phyloP scores from a whole-genome alignment of 192 early-diverging fungal species.

The Entomortierella parvispora region DNA sequence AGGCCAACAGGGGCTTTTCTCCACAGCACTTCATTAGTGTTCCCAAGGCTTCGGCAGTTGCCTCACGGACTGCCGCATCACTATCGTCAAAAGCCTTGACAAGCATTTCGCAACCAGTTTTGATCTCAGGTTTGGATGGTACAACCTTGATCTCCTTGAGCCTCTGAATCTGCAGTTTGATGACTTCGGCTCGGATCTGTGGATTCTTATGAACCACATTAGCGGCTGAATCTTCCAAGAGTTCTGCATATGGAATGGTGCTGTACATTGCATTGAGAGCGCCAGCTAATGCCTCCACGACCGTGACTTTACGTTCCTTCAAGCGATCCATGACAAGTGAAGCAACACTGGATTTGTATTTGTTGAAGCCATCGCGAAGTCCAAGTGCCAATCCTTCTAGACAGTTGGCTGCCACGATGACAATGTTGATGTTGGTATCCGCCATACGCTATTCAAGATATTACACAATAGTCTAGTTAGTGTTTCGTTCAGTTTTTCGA shows the following conservation, averaged over 20 bases:
- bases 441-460: conserved; percentile 65
- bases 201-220: conserved; percentile 92
- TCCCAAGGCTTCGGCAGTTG: conserved; percentile 86
- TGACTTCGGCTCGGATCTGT: conserved; percentile 81
- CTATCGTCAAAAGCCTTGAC: conserved; percentile 87
- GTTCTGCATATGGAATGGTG: conserved; percentile 67
- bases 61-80: conserved; percentile 84
- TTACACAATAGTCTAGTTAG: neutral
- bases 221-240: conserved; percentile 80
- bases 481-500: neutral
- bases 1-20: conserved; percentile 76
- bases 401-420: conserved; percentile 81
- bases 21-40: conserved; percentile 90
- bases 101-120: conserved; percentile 79
- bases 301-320: conserved; percentile 94
- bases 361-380: conserved; percentile 81
- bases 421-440: conserved; percentile 92
- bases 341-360: conserved; percentile 77
- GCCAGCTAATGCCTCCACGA: conserved; percentile 82
- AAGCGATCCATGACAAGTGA: conserved; percentile 87
- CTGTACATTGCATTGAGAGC: conserved; percentile 89
- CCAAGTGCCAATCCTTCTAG: conserved; percentile 85
- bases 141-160: conserved; percentile 74
- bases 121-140: conserved; percentile 85
- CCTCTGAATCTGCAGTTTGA: conserved; percentile 79